Evolutionary conservation across 31 red algal genomes (phyloP).

Genomic region (Asparagopsis taxiformis): DNA sequence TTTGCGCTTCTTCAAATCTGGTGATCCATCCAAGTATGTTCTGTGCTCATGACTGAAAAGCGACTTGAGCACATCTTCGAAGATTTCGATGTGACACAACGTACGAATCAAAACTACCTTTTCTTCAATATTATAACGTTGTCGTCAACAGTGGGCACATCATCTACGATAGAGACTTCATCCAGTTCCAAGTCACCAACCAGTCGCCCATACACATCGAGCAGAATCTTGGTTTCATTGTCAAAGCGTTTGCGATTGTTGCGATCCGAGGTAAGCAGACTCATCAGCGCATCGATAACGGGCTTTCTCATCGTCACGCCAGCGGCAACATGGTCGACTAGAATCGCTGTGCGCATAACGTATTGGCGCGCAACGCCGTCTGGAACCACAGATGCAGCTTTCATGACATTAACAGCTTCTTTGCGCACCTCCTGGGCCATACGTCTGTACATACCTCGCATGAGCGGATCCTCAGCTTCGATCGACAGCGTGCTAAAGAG

Average conservation of each 20-base stretch:
- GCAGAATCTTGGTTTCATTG: slow-evolving; percentile 13
- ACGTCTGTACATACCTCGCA: slow-evolving; percentile 13
- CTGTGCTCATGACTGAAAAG: slow-evolving; percentile 37
- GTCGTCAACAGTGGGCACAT: slow-evolving; percentile 1
- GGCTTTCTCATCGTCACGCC: background rate
- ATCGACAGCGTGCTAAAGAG: slow-evolving; percentile 10
- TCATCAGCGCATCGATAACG: slow-evolving; percentile 13
- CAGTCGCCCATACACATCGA: slow-evolving; percentile 18
- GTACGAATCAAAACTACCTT: slow-evolving; percentile 27
- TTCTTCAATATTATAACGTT: background rate
- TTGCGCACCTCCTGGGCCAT: slow-evolving; percentile 33
- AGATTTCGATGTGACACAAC: slow-evolving; percentile 31
- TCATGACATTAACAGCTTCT: slow-evolving; percentile 8
- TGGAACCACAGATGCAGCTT: background rate
- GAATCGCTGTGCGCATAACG: slow-evolving; percentile 16
- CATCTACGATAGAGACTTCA: background rate
- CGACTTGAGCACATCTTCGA: slow-evolving; percentile 29
- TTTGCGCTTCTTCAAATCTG: slow-evolving; percentile 22
- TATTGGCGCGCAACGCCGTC: slow-evolving; percentile 18
- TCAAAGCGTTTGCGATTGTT: background rate
- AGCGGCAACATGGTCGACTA: background rate
- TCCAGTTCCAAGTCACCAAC: slow-evolving; percentile 13
- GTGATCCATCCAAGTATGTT: slow-evolving; percentile 16
- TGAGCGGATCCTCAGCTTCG: background rate
- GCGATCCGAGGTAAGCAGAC: background rate